These are phyloP conservation scores for Penicillium goetzii DNA, from an alignment of 495 filamentous ascomycete genomes.

Conservation along the genomic window DNA sequence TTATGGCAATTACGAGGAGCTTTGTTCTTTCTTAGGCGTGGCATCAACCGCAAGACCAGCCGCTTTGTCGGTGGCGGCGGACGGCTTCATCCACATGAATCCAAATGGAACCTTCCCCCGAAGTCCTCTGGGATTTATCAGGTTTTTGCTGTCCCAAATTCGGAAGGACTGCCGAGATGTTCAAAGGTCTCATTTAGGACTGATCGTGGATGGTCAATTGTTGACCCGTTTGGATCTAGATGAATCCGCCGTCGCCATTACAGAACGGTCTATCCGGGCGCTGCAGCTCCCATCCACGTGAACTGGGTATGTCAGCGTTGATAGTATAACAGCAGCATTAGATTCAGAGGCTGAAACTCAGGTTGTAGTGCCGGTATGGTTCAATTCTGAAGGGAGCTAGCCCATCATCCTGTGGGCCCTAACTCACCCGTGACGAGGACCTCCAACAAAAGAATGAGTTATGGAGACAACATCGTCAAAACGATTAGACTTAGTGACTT, in stretches of 20 bases:
- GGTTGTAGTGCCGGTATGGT: too few species aligned
- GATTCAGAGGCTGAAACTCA: too few species aligned
- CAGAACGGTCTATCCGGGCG: neutral
- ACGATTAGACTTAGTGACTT: neutral
- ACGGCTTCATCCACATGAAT: constrained; percentile 30
- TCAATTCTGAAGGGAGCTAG: neutral
- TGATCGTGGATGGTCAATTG: constrained; percentile 50
- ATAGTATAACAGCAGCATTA: too few species aligned
- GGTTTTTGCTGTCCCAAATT: constrained; percentile 51
- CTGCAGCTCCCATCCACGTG: neutral
- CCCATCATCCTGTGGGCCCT: neutral
- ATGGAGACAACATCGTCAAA: neutral
- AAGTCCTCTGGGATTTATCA: constrained; percentile 60
- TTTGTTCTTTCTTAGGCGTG: constrained; percentile 60
- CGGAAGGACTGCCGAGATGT: constrained; percentile 55
- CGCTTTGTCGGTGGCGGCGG: constrained; percentile 46
- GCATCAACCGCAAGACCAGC: constrained; percentile 39
- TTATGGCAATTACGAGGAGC: constrained; percentile 55
- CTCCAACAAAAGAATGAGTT: neutral
- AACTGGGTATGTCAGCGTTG: neutral
- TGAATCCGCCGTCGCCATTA: neutral
- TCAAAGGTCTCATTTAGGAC: constrained; percentile 59
- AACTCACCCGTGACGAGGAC: neutral
- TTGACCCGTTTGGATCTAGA: constrained; percentile 25
- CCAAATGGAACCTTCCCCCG: constrained; percentile 39